phyloP scores from a whole-genome alignment of 225 moss, liverwort and hornwort species.

The Pseudisothecium myosuroides region DNA sequence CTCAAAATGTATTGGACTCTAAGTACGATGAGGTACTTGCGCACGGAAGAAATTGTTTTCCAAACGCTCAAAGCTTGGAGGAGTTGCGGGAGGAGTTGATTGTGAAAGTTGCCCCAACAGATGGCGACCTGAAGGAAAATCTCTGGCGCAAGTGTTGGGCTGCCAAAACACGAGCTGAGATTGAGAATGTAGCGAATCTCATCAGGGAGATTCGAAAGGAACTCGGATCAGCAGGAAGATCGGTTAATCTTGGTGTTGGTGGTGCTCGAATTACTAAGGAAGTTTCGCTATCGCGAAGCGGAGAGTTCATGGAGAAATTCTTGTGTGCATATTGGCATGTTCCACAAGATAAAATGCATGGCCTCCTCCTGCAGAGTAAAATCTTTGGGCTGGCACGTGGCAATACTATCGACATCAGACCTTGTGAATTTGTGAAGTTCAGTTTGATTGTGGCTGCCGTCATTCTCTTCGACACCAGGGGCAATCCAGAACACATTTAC shows the following conservation, averaged over 20 bases:
- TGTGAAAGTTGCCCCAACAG: background rate
- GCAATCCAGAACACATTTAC: background rate
- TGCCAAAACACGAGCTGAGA: background rate
- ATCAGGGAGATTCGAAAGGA: background rate
- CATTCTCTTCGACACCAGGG: background rate
- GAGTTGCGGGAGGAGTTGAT: no score
- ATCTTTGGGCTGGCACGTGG: background rate
- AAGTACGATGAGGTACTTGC: background rate
- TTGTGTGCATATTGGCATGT: background rate
- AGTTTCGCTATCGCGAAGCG: background rate
- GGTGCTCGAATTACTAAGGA: background rate
- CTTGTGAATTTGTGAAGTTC: background rate
- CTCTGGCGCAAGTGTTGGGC: background rate
- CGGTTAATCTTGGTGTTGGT: background rate
- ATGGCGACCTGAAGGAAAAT: background rate
- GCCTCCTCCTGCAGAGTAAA: background rate
- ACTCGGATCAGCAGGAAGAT: background rate
- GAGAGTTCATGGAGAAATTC: rapidly evolving
- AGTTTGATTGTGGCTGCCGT: background rate
- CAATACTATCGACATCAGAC: background rate
- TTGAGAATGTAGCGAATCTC: background rate
- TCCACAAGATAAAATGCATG: background rate
- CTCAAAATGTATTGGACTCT: background rate
- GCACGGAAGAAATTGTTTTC: background rate
- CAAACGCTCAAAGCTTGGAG: background rate